Base-by-base conservation (phyloP, 306 rosid genomes). In the Prunus mume region DNA sequence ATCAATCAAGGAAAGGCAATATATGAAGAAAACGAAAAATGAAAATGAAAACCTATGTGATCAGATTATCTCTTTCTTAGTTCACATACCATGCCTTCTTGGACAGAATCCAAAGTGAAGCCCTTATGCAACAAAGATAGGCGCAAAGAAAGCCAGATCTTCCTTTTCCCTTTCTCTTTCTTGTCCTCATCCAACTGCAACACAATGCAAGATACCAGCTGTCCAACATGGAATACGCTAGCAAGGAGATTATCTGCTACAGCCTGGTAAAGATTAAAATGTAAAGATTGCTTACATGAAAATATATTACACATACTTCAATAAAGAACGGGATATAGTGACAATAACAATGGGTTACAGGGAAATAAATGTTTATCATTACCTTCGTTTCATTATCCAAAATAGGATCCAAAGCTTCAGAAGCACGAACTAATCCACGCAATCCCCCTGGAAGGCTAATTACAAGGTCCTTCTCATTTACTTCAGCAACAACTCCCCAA, bases 401-500 rank as follows among this genome's bases (percentile, higher is more conserved):
- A 83, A 89, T 75, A 68, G 93, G 88, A 88, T 92, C 97, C 50
- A 88, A 20, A 25, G 93, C 97, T 80, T 90, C 96, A 76, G 91
- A 79, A 65, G 90, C 89, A 55, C 92, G 90, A 76, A 92, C 97
- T 70, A 95, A 79, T 64, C 98, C 98, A 54, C 97, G 97, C 78
- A 95, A 79, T 61, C 97, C 99, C 60, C 99, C 93, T 0, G 97
- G 99, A 54, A 95, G 81, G 85, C 97, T 86, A 78, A 95, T 76
- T 58, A 92, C 93, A 47, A 92, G 88, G 76, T 95, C 99, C 80
- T 89, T 92, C 15, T 87, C 91, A 73, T 90, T 91, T 70, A 95
- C 97, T 91, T 95, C 99, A n/a, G 93, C 82, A 55, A 95, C 83
- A 64, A 92, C 91, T 83, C 99, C 99, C 96, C 97, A 88, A 18